Conservation (phyloP, 2,329 filamentous ascomycete species). For the Ceratocystis alfenasii region DNA sequence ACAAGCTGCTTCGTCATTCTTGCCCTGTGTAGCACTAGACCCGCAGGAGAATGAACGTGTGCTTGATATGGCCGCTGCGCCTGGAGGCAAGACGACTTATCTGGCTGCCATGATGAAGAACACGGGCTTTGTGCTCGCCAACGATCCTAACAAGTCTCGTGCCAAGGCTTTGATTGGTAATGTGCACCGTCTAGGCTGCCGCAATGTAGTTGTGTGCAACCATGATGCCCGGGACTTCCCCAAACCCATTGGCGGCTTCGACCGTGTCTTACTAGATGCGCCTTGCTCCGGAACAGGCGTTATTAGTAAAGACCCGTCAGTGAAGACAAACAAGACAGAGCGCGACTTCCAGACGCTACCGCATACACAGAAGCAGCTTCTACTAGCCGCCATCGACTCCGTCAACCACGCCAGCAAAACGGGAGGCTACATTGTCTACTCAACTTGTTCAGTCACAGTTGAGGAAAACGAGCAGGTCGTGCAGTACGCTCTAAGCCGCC, state of each 20-base stretch:
- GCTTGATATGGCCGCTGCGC: constrained; percentile 88
- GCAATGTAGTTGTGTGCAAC: constrained; percentile 90
- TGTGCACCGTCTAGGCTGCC: constrained; percentile 84
- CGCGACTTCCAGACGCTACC: constrained; percentile 88
- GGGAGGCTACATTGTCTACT: constrained; percentile 91
- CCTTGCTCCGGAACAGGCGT: constrained; percentile 95
- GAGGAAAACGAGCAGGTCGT: constrained; percentile 88
- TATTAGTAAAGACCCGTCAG: constrained; percentile 89
- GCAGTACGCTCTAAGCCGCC: constrained; percentile 79
- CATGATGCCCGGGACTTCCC: constrained; percentile 93
- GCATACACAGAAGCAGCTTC: constrained; percentile 86
- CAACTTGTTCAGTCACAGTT: constrained; percentile 86
- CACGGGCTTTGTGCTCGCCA: constrained; percentile 88
- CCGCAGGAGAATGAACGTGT: constrained; percentile 87
- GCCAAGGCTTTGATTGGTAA: constrained; percentile 97
- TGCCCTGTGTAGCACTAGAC: constrained; percentile 93
- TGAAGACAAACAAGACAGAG: constrained; percentile 98
- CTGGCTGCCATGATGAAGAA: constrained; percentile 95
- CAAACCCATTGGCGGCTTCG: constrained; percentile 87
- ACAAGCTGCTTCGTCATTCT: constrained; percentile 89
- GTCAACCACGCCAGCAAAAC: constrained; percentile 86
- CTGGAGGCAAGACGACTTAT: constrained; percentile 92
- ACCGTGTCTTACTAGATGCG: constrained; percentile 84
- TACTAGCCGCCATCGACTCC: constrained; percentile 87
- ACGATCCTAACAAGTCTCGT: constrained; percentile 88